Evolutionary conservation across 2,329 filamentous ascomycete genomes (phyloP).

Genomic region (Neofusicoccum ribis): DNA sequence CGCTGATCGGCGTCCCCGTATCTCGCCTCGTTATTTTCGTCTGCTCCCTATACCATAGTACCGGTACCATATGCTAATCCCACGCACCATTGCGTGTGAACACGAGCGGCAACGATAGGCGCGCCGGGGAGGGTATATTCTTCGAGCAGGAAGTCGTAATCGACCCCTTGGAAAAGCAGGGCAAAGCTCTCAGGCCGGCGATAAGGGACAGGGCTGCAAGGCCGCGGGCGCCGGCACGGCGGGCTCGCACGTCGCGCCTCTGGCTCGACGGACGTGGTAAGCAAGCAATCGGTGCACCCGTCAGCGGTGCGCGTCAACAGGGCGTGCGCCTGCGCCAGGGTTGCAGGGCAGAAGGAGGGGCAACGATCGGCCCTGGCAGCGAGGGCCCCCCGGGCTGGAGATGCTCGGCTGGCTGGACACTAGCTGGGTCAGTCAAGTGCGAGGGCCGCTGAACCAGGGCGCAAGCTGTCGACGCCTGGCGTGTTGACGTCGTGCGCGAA

Average conservation of each 20-base stretch:
- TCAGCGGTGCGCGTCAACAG: not conserved
- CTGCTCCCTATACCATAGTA: not conserved
- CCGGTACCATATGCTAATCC: not conserved
- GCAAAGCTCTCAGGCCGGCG: not conserved
- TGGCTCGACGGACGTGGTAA: not conserved
- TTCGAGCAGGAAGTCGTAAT: not conserved
- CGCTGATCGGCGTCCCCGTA: not conserved
- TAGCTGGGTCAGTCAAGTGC: not conserved
- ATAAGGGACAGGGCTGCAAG: not conserved
- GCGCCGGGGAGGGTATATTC: not conserved
- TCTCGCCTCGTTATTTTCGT: constrained; percentile 15
- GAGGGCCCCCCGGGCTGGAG: not conserved
- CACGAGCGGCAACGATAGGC: not conserved
- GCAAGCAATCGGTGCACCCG: not conserved
- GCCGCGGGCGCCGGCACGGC: not conserved
- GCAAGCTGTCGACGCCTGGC: not conserved
- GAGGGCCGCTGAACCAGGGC: not conserved
- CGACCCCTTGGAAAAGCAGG: no score
- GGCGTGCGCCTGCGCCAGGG: not conserved
- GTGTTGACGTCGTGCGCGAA: constrained; percentile 1
- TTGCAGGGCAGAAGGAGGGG: not conserved
- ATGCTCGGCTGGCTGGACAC: not conserved
- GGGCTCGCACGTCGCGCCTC: not conserved
- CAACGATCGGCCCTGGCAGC: constrained; percentile 3
- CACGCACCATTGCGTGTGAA: not conserved